Percentiles rank a stretch among this genome's conserved stretches.
These are phyloP conservation scores for Tephrocybe sp. DNA, from an alignment of 768 basidiomycete species.

Conservation along the genomic window DNA sequence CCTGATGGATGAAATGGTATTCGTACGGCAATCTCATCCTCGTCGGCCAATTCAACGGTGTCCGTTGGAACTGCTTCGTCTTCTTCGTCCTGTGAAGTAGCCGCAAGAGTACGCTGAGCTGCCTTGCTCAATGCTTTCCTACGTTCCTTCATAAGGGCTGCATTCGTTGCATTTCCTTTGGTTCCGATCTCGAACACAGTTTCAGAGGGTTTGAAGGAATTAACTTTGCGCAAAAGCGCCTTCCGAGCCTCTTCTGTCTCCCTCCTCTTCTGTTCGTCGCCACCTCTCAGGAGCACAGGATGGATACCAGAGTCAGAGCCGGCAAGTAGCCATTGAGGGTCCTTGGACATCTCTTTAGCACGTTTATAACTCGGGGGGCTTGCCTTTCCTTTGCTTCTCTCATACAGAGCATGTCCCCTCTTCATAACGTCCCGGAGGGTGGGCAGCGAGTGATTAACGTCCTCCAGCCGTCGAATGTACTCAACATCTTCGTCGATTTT, in stretches of 20 bases:
- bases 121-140: constrained; percentile 75
- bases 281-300: constrained; percentile 57
- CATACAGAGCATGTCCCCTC: constrained; percentile 91
- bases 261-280: constrained; percentile 31
- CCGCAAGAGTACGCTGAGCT: constrained; percentile 39
- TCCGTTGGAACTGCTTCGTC: constrained; percentile 31
- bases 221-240: constrained; percentile 69
- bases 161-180: constrained; percentile 60
- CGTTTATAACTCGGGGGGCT: constrained; percentile 81
- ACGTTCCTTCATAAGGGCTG: constrained; percentile 84
- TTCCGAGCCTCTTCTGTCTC: constrained; percentile 56
- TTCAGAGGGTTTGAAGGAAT: constrained; percentile 80
- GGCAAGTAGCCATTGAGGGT: constrained; percentile 66
- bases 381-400: constrained; percentile 90
- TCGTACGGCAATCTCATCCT: constrained; percentile 71
- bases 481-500: constrained; percentile 82
- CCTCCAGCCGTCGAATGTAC: constrained; percentile 66
- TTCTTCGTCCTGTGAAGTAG: constrained; percentile 27
- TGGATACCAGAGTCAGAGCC: constrained; percentile 65
- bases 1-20: background rate
- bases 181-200: constrained; percentile 90
- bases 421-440: constrained; percentile 78
- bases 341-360: constrained; percentile 83
- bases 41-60: constrained; percentile 70
- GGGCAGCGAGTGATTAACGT: constrained; percentile 59